Percentiles rank a stretch among this genome's conserved stretches.
These are phyloP conservation scores for Paramarasmius palmivorus DNA, from an alignment of 1,284 basidiomycete species.

Conservation along the genomic window DNA sequence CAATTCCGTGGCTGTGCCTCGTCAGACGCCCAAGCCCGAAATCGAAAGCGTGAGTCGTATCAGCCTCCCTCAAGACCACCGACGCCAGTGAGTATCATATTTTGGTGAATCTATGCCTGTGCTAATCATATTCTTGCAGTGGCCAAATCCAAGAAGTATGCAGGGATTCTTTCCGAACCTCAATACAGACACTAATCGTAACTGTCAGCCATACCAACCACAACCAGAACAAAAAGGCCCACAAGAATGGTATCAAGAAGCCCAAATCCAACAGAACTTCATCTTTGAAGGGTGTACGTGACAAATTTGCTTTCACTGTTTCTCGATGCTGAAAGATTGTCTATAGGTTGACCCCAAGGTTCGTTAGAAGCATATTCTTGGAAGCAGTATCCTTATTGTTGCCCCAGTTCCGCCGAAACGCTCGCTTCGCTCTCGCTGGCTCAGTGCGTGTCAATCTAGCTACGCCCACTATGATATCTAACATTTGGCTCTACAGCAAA, in stretches of 20 bases:
- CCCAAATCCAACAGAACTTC: slow-evolving; percentile 76
- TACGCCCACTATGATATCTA: not conserved
- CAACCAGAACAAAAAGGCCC: slow-evolving; percentile 94
- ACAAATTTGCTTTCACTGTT: not conserved
- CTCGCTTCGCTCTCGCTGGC: slow-evolving; percentile 74
- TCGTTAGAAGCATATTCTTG: slow-evolving; percentile 23
- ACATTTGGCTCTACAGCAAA: not conserved
- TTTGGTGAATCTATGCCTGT: not conserved
- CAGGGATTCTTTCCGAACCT: slow-evolving; percentile 3
- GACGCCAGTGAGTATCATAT: not conserved
- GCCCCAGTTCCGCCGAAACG: slow-evolving; percentile 84
- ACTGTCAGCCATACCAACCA: slow-evolving; percentile 78
- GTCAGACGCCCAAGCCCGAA: not conserved
- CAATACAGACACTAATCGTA: slow-evolving; percentile 3
- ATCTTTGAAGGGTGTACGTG: slow-evolving; percentile 89
- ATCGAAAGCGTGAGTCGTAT: not conserved
- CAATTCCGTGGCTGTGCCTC: not conserved
- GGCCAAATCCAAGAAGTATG: slow-evolving; percentile 84
- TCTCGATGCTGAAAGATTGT: too few relatives aligned
- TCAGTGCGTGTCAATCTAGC: slow-evolving; percentile 55
- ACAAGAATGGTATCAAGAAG: slow-evolving; percentile 95
- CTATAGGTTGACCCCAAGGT: slow-evolving; percentile 85
- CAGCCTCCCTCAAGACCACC: slow-evolving; percentile 6
- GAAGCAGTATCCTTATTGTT: slow-evolving; percentile 12
- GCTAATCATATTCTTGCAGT: slow-evolving; percentile 43